Conservation (phyloP, 257 asterid species). For the Hygrophila difformis region DNA sequence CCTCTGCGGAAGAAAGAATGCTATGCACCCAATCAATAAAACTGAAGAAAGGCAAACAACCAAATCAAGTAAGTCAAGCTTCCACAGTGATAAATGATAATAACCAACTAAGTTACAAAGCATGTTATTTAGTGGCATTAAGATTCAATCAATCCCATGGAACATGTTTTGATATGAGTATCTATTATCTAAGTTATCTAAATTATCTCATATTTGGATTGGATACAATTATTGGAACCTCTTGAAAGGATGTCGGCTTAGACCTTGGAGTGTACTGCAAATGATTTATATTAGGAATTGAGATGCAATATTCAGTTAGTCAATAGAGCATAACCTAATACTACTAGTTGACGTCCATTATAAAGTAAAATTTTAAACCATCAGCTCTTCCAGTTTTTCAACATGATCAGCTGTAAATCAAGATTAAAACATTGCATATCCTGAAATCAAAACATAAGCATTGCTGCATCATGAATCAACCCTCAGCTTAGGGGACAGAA, state of each 20-base stretch:
- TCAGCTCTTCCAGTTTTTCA: no score
- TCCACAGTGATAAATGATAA: constrained; percentile 6
- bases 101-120: not conserved
- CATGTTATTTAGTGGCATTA: not conserved
- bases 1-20: constrained; percentile 49
- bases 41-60: constrained; percentile 43
- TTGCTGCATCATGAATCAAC: no score
- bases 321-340: no score
- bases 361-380: no score
- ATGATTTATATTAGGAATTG: no score
- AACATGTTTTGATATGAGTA: not conserved
- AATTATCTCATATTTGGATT: not conserved
- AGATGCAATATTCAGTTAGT: no score
- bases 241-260: not conserved
- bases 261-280: not conserved
- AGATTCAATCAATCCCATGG: constrained; percentile 1
- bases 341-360: no score
- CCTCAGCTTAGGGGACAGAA: no score
- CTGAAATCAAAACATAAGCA: no score
- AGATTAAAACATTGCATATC: no score
- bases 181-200: not conserved
- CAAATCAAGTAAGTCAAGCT: constrained; percentile 17
- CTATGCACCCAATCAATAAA: constrained; percentile 75
- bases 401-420: no score
- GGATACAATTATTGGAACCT: not conserved